These are phyloP conservation scores for Fonsecaea nubica DNA, from an alignment of 2,329 filamentous ascomycete genomes.

Conservation along the genomic window DNA sequence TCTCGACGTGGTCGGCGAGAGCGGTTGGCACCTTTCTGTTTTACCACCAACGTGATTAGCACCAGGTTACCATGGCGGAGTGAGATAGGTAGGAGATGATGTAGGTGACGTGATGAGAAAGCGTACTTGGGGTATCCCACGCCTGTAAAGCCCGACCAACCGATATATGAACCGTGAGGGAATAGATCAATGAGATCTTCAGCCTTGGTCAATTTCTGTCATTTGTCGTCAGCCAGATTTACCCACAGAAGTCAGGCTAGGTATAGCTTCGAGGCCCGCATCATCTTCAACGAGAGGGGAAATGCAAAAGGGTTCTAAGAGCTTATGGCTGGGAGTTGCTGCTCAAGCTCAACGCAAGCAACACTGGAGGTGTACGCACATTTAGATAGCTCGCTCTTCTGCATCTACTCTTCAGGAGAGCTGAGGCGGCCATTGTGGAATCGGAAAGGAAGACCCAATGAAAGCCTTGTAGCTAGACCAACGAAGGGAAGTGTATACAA, in stretches of 20 bases:
- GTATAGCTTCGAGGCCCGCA: not conserved
- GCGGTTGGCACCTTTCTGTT: slow-evolving; percentile 79
- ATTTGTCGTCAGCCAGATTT: slow-evolving; percentile 1
- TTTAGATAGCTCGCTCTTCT: slow-evolving; percentile 77
- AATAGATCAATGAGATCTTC: slow-evolving; percentile 82
- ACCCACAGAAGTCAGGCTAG: not conserved
- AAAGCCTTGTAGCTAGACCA: not conserved
- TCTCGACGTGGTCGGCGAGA: slow-evolving; percentile 86
- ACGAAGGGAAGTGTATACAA: not conserved
- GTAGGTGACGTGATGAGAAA: not conserved
- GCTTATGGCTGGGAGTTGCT: not conserved
- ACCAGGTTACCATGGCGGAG: not conserved
- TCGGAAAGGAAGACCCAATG: not conserved
- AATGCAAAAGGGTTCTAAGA: not conserved
- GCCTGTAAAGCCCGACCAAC: slow-evolving; percentile 90
- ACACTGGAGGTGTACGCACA: not conserved
- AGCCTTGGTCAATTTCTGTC: slow-evolving; percentile 72
- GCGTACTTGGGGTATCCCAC: slow-evolving; percentile 85
- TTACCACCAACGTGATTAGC: not conserved
- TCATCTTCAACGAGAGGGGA: not conserved
- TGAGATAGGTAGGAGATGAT: not conserved
- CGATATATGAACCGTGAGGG: slow-evolving; percentile 83
- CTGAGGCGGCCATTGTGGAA: slow-evolving; percentile 64
- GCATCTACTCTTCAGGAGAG: slow-evolving; percentile 76
- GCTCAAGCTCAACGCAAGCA: not conserved